Percentiles rank a stretch among this genome's conserved stretches.
Conservation (phyloP, 2,329 filamentous ascomycete genomes). For the Mariannaea elegans region DNA sequence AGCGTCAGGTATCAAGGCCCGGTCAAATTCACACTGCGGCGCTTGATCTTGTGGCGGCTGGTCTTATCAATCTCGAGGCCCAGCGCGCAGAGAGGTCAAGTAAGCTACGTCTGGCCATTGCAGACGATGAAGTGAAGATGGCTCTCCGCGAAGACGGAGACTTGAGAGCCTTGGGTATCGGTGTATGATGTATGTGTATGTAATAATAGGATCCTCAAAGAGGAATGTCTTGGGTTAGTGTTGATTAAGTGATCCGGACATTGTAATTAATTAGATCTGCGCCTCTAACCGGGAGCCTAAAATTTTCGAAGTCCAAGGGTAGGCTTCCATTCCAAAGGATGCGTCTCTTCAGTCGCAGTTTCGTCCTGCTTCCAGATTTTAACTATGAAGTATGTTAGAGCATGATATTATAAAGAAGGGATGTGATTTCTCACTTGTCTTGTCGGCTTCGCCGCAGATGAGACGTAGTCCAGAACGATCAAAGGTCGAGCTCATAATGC, state of each 20-base stretch:
- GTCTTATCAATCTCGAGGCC: slow-evolving; percentile 85
- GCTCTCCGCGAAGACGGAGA: slow-evolving; percentile 90
- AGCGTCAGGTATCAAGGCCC: slow-evolving; percentile 45
- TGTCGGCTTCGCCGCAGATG: slow-evolving; percentile 95
- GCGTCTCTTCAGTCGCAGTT: slow-evolving; percentile 86
- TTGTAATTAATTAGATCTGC: slow-evolving; percentile 18
- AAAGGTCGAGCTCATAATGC: slow-evolving; percentile 93
- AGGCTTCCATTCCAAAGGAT: slow-evolving; percentile 93
- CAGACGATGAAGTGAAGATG: slow-evolving; percentile 89
- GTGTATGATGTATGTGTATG: slow-evolving; percentile 45
- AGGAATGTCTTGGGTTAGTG: slow-evolving; percentile 7
- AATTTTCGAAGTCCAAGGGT: slow-evolving; percentile 80
- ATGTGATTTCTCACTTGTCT: slow-evolving; percentile 72
- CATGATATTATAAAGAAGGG: neutral
- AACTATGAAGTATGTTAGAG: slow-evolving; percentile 57
- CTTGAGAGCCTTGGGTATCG: slow-evolving; percentile 79
- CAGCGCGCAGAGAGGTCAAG: slow-evolving; percentile 85
- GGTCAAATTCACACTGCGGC: slow-evolving; percentile 73
- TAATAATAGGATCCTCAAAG: slow-evolving; percentile 31
- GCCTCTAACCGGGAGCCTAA: slow-evolving; percentile 48
- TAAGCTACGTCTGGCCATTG: slow-evolving; percentile 84
- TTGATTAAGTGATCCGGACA: slow-evolving; percentile 6
- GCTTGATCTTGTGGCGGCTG: slow-evolving; percentile 85
- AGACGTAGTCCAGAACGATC: slow-evolving; percentile 88
- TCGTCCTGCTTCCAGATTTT: slow-evolving; percentile 98